Base-by-base conservation (phyloP, 208 protist genomes). In the Trichomonas gallinae region DNA sequence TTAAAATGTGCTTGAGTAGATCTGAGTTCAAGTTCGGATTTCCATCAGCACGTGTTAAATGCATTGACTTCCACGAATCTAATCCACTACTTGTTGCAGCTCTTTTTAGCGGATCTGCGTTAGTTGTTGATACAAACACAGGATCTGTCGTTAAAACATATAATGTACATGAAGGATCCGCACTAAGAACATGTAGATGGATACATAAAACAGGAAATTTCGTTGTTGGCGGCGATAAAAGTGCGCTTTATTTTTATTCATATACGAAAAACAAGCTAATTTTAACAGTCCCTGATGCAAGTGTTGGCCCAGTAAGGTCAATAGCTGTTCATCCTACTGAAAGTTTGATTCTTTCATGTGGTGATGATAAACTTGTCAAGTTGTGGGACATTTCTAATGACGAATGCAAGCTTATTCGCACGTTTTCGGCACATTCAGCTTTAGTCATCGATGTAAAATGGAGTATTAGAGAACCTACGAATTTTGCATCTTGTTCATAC, bases 341-440 rank as follows among this genome's bases (percentile, higher is more conserved):
- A 42, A 98, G 99, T 9, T 98, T 98, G 85, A 97, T 99, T 13
- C 97, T 99, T 31, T 98, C 99, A 4, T 98, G 98, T 81, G 99
- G 98, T 3, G 99, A 99, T 97, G 99, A 99, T 98, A 99, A 99
- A 98, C 98, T 97, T 49, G 99, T 99, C 96, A 98, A 99, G 91
- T 98, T 99, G 93, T 99, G 99, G 99, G 98, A 99, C 97, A 99
- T 99, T 99, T 99, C 99, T 87, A 98, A 99, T 58, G 98, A 99
- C 63, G 49, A 46, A 46, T 99, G 99, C 99, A 51, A 97, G 4
- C 98, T 98, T 97, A 97, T 98, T 42, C 97, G 98, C 97, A 98
- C 98, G 0, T 99, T 99, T 98, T 98, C 99, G 96, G 99, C 99
- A 0, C 99, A 99, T 97, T 97, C 97, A 46, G 98, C 99, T 97